A percentile compares a stretch with the other conserved stretches of the same genome.
Evolutionary conservation across 257 asterid genomes (phyloP).

Genomic region (Scutellaria galericulata): DNA sequence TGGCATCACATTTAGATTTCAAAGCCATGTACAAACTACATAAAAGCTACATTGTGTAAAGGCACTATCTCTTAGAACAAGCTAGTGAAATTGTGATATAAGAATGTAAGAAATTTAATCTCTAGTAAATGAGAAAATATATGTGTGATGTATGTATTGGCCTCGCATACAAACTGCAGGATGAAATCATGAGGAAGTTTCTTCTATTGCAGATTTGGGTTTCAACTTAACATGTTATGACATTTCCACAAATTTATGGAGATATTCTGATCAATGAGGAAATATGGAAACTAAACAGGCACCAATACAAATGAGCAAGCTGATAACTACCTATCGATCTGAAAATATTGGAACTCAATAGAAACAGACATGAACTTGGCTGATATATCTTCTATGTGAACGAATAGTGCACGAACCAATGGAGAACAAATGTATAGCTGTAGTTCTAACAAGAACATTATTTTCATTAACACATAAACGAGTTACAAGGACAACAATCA

Average conservation of each 20-base stretch:
- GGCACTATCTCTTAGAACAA: not conserved
- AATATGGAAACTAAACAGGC: constrained; percentile 11
- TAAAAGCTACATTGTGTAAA: not conserved
- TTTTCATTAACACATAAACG: constrained; percentile 10
- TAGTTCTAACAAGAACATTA: not conserved
- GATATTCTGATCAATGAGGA: not conserved
- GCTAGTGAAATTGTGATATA: not conserved
- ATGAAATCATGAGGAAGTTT: not conserved
- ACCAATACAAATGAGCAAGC: not conserved
- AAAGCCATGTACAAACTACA: not conserved
- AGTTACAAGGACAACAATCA: not conserved
- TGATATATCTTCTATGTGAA: not conserved
- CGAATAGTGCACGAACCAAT: not conserved
- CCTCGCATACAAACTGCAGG: not conserved
- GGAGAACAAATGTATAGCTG: not conserved
- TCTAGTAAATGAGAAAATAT: not conserved
- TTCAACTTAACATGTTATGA: not conserved
- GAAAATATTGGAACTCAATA: not conserved
- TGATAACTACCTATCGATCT: not conserved
- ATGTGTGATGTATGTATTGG: no score
- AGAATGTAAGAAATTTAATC: not conserved
- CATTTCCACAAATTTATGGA: not conserved
- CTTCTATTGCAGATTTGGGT: not conserved
- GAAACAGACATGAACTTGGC: not conserved
- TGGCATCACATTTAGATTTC: not conserved